Conservation (phyloP, 2,329 filamentous ascomycete genomes). For the Paradendryphiella salina region DNA sequence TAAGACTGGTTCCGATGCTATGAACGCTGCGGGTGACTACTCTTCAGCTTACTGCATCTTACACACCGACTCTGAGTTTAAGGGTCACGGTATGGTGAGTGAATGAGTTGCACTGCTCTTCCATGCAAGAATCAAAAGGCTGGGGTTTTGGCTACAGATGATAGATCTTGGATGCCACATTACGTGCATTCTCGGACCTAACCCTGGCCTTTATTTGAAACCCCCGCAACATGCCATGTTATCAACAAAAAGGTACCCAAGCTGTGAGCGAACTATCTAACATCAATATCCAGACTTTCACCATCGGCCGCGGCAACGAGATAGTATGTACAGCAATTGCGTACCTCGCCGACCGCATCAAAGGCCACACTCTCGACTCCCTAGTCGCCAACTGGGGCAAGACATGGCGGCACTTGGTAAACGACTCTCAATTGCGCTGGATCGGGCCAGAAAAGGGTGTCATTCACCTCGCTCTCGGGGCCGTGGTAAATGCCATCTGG, state of each 20-base stretch:
- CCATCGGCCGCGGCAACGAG: constrained; percentile 87
- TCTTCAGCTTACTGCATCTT: constrained; percentile 94
- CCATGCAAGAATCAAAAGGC: too few relatives aligned
- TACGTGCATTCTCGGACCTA: not conserved
- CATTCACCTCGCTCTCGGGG: constrained; percentile 86
- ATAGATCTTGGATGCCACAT: not conserved
- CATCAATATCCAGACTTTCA: constrained; percentile 62
- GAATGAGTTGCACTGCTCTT: constrained; percentile 46
- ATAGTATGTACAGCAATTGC: constrained; percentile 85
- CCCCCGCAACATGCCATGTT: not conserved
- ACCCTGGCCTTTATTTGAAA: too few relatives aligned
- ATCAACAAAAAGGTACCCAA: not conserved
- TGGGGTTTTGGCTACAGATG: too few relatives aligned
- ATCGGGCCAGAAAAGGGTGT: constrained; percentile 94
- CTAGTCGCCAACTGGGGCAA: constrained; percentile 80
- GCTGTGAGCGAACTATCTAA: not conserved
- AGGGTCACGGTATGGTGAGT: constrained; percentile 77
- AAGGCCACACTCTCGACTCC: constrained; percentile 73
- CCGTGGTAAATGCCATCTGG: constrained; percentile 90
- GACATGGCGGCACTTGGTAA: constrained; percentile 90
- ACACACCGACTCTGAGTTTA: constrained; percentile 71
- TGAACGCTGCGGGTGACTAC: constrained; percentile 93
- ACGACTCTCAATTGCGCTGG: constrained; percentile 88
- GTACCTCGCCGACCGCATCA: constrained; percentile 75
- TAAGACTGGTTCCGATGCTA: constrained; percentile 94